Conservation (phyloP, 805 yeast species). For the Barnettozyma siamensis region DNA sequence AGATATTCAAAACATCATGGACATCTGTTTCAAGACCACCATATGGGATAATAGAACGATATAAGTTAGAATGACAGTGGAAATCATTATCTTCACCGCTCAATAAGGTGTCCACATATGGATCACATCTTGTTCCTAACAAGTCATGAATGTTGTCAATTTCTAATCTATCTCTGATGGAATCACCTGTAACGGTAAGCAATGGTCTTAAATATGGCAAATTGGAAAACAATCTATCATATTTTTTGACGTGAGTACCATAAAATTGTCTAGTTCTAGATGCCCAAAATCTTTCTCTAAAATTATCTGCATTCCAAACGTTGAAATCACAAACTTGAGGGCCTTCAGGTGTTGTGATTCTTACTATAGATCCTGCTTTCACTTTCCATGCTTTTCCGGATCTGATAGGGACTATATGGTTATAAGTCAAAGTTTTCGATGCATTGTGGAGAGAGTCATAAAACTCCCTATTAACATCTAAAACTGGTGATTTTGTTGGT, state of each 20-base stretch:
- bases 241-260: conserved; percentile 54
- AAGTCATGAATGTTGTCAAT: conserved; percentile 64
- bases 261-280: conserved; percentile 63
- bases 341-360: conserved; percentile 60
- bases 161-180: conserved; percentile 51
- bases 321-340: conserved; percentile 70
- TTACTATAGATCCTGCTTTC: conserved; percentile 53
- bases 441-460: conserved; percentile 42
- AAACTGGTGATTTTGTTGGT: conserved; percentile 48
- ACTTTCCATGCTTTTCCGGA: conserved; percentile 58
- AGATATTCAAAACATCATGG: conserved; percentile 64
- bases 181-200: conserved; percentile 58
- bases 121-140: conserved; percentile 65
- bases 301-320: conserved; percentile 56
- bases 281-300: conserved; percentile 65
- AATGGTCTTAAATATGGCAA: conserved; percentile 61
- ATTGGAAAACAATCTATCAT: conserved; percentile 60
- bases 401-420: conserved; percentile 44
- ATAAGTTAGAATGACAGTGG: conserved; percentile 63
- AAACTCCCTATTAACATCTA: conserved; percentile 44
- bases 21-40: conserved; percentile 63
- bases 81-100: conserved; percentile 61
- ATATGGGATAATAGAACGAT: conserved; percentile 50
- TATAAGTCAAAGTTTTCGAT: conserved; percentile 34
- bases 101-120: conserved; percentile 57